phyloP scores from a whole-genome alignment of 2,329 filamentous ascomycete genomes.

The Sporothrix globosa region DNA sequence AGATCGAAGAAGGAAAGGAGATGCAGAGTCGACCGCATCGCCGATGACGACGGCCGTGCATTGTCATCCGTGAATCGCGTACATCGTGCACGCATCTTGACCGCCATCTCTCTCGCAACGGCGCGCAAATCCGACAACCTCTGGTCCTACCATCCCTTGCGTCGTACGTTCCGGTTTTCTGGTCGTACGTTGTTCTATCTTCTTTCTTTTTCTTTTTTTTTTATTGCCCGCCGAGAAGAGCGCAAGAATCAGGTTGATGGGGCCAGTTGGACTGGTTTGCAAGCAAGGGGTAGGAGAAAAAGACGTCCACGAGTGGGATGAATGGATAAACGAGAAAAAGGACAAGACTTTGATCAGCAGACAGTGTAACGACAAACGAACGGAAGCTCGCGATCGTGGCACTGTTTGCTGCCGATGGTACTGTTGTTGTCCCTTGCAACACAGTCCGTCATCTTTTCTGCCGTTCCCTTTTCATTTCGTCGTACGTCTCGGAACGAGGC shows the following conservation, averaged over 20 bases:
- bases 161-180: background rate
- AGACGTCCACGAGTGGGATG: background rate
- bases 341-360: background rate
- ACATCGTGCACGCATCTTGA: background rate
- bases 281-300: constrained; percentile 21
- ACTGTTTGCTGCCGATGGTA: no score
- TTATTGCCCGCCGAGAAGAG: constrained; percentile 1
- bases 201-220: background rate
- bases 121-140: background rate
- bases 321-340: background rate
- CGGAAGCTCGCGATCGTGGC: no score
- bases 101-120: constrained; percentile 3
- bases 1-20: background rate
- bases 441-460: no score
- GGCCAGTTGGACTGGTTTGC: background rate
- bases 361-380: background rate
- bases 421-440: no score
- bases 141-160: constrained; percentile 5
- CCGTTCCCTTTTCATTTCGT: no score
- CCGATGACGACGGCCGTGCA: background rate
- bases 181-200: background rate
- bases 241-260: background rate
- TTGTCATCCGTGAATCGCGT: no score
- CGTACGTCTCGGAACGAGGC: no score
- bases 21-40: background rate